Evolutionary conservation across 495 filamentous ascomycete genomes (phyloP).

Genomic region (Hyaloscypha finlandica): DNA sequence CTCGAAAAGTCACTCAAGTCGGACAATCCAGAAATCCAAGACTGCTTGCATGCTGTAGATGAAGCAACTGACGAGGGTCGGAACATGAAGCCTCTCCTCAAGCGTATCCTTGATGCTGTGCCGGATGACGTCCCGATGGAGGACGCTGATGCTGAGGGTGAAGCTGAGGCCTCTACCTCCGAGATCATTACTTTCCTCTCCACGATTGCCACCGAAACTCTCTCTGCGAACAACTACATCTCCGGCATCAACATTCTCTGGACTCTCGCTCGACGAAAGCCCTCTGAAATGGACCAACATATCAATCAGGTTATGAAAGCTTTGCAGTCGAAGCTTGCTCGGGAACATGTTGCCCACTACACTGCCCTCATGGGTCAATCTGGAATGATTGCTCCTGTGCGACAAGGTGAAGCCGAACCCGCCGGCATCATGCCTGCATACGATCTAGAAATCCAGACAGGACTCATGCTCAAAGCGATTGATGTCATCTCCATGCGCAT

Average conservation of each 20-base stretch:
- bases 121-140: slow-evolving; percentile 87
- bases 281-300: slow-evolving; percentile 84
- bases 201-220: slow-evolving; percentile 75
- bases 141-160: slow-evolving; percentile 84
- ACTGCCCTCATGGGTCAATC: slow-evolving; percentile 51
- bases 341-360: slow-evolving; percentile 86
- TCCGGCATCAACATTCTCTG: slow-evolving; percentile 89
- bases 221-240: slow-evolving; percentile 76
- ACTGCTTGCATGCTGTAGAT: slow-evolving; percentile 76
- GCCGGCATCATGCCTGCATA: slow-evolving; percentile 65
- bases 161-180: slow-evolving; percentile 64
- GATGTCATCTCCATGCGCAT: slow-evolving; percentile 89
- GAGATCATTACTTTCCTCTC: slow-evolving; percentile 84
- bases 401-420: slow-evolving; percentile 38
- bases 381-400: slow-evolving; percentile 39
- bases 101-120: slow-evolving; percentile 84
- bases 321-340: slow-evolving; percentile 85
- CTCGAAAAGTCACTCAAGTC: slow-evolving; percentile 87
- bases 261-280: slow-evolving; percentile 82
- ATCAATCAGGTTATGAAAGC: slow-evolving; percentile 89
- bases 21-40: slow-evolving; percentile 87
- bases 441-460: slow-evolving; percentile 81
- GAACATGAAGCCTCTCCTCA: slow-evolving; percentile 67
- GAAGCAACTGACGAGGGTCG: slow-evolving; percentile 63
- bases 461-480: slow-evolving; percentile 89